Base-by-base conservation (phyloP, 169 alveolate genomes). In the Ophryocystis elektroscirrha region DNA sequence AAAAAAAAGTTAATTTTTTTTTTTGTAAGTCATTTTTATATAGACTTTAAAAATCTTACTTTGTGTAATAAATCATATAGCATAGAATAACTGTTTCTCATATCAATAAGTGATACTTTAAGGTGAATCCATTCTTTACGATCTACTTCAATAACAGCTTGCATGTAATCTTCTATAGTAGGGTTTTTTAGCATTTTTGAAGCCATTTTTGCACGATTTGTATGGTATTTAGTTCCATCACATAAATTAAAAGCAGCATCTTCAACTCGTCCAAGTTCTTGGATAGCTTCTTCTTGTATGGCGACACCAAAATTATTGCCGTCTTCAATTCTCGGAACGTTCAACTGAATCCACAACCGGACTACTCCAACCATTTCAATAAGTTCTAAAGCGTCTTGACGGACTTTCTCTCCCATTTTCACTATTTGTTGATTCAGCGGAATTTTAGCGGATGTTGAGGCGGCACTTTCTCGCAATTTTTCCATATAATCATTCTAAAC, bases 271-370 rank as follows among this genome's bases (percentile, higher is more conserved):
- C 83, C 73, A 5, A 78, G 68, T 63, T 78, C 87, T 45, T 74
- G 85, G n/a, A 78, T 78, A 5, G 80, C 83, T 46, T 78, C 87
- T 42, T 78, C 87, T 65, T 78, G 87, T 24, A 78, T 69, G 9
- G 87, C 87, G 12, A 78, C 87, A 2, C 87, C 87, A 53, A 78
- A 78, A 67, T 78, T 78, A 65, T 78, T 78, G 22, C 87, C 87
- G 50, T 78, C 87, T 64, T 78, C 87, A 26, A 78, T 78, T 45
- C 85, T 68, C 2, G 87, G 87, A 16, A 78, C 81, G 54, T 78
- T 78, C 42, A 78, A 56, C 48, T 78, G 87, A 26, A 78, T 78
- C 87, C 87, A 78, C 47, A 78, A 61, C 56, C 74, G 76, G 2
- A 78, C 74, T 44, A 73, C 71, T 24, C 87, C 76, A 38, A 78